Percentiles rank a stretch among this genome's conserved stretches.
Evolutionary conservation across 2,329 filamentous ascomycete genomes (phyloP).

Genomic region (Calonectria montana): DNA sequence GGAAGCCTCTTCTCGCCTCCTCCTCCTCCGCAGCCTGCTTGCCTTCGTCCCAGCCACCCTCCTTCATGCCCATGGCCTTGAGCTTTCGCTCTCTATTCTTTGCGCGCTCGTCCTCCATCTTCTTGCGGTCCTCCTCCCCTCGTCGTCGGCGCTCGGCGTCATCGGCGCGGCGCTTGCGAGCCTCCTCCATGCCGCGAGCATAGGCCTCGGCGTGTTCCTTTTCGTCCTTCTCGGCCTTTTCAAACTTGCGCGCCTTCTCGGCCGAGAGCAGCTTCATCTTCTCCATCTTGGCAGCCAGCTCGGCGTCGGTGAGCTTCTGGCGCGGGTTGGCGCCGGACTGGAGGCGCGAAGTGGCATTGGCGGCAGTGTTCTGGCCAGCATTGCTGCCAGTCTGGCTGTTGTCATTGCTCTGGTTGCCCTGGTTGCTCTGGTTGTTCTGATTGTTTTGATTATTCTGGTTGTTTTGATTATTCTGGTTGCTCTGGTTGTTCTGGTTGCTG

Average conservation of each 20-base stretch:
- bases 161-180: constrained; percentile 61
- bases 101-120: constrained; percentile 69
- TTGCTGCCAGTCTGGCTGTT: neutral
- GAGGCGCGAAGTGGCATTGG: constrained; percentile 56
- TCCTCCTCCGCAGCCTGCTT: constrained; percentile 60
- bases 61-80: constrained; percentile 65
- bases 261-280: constrained; percentile 69
- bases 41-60: constrained; percentile 69
- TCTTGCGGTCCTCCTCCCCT: constrained; percentile 63
- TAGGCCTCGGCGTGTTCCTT: constrained; percentile 65
- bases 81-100: constrained; percentile 71
- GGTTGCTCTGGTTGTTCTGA: too few species aligned
- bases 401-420: too few species aligned
- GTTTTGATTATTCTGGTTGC: neutral
- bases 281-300: constrained; percentile 70
- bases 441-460: neutral
- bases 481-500: neutral
- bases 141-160: constrained; percentile 63
- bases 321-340: constrained; percentile 69
- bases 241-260: constrained; percentile 69
- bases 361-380: constrained; percentile 43
- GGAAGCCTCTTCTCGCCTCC: constrained; percentile 54
- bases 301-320: constrained; percentile 68
- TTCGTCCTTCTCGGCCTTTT: constrained; percentile 68
- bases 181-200: constrained; percentile 67